A percentile compares a stretch with the other conserved stretches of the same genome.
phyloP scores from a whole-genome alignment of 371 early-diverging fungal genomes.

The Choanephora cucurbitarum region DNA sequence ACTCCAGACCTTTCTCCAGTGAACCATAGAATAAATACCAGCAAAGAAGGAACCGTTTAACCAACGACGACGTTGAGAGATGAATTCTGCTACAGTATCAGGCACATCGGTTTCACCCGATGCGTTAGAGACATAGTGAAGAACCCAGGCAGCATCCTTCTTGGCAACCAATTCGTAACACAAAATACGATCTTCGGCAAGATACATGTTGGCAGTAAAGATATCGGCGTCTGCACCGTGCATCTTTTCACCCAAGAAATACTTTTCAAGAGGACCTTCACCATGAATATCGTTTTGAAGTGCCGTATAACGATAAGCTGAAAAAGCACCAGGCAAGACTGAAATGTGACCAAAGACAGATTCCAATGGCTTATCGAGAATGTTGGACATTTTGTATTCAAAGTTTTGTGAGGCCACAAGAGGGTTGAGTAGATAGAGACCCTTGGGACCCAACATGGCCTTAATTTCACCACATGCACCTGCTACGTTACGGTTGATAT shows the following conservation, averaged over 20 bases:
- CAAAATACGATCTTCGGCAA: conserved; percentile 87
- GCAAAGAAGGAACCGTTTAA: conserved; percentile 80
- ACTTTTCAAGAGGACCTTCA: conserved; percentile 69
- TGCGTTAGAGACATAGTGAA: conserved; percentile 63
- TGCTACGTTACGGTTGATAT: conserved; percentile 69
- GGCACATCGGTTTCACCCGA: conserved; percentile 86
- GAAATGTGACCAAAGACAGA: conserved; percentile 84
- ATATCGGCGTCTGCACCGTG: conserved; percentile 67
- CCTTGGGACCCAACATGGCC: conserved; percentile 75
- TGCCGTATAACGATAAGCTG: conserved; percentile 79
- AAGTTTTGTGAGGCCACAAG: conserved; percentile 91
- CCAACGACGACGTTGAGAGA: conserved; percentile 87
- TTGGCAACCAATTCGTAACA: conserved; percentile 86
- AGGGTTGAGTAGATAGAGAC: conserved; percentile 76
- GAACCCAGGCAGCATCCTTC: conserved; percentile 62
- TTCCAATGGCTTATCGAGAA: conserved; percentile 87
- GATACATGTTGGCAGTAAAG: conserved; percentile 74
- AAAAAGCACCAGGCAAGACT: conserved; percentile 84
- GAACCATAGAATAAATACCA: conserved; percentile 54
- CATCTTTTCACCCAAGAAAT: conserved; percentile 75
- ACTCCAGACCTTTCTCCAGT: conserved; percentile 56
- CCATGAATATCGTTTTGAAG: conserved; percentile 66
- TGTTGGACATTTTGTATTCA: conserved; percentile 87
- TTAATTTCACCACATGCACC: conserved; percentile 90
- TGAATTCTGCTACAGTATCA: conserved; percentile 71